These are phyloP conservation scores for Coemansia sp. DNA, from an alignment of 192 early-diverging fungal species.

Conservation along the genomic window DNA sequence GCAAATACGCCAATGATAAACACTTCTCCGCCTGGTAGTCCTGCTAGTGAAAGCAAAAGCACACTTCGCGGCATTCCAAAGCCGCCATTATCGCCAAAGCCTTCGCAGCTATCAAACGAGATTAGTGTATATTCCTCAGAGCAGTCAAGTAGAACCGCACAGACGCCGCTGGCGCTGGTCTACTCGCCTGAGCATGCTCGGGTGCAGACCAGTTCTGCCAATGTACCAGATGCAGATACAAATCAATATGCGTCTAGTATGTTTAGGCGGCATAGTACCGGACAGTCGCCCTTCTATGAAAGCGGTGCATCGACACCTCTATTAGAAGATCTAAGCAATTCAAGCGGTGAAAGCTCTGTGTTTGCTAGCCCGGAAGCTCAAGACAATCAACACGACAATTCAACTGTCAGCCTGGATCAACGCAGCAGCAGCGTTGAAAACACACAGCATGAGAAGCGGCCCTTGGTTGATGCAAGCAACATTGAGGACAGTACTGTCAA, in stretches of 20 bases:
- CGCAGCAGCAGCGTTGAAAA: neutral
- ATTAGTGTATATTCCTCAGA: neutral
- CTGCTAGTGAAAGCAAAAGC: neutral
- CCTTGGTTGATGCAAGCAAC: neutral
- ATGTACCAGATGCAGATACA: neutral
- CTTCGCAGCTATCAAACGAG: neutral
- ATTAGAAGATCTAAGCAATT: neutral
- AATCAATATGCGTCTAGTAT: neutral
- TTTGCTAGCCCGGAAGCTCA: neutral
- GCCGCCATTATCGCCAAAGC: neutral
- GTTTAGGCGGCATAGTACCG: slow-evolving; percentile 29
- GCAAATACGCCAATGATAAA: slow-evolving; percentile 16
- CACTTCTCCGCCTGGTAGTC: slow-evolving; percentile 8
- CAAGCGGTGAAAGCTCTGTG: slow-evolving; percentile 8
- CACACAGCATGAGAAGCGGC: slow-evolving; percentile 1
- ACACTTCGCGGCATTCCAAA: neutral
- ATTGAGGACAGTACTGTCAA: slow-evolving; percentile 1
- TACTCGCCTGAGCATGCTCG: neutral
- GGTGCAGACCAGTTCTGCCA: neutral
- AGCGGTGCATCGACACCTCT: neutral
- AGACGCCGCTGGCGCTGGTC: slow-evolving; percentile 10
- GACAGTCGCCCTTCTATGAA: neutral
- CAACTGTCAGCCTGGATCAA: neutral
- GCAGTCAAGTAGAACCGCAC: neutral
- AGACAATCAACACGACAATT: neutral